Base-by-base conservation (phyloP, 441 rosid genomes). In the Eruca vesicaria region DNA sequence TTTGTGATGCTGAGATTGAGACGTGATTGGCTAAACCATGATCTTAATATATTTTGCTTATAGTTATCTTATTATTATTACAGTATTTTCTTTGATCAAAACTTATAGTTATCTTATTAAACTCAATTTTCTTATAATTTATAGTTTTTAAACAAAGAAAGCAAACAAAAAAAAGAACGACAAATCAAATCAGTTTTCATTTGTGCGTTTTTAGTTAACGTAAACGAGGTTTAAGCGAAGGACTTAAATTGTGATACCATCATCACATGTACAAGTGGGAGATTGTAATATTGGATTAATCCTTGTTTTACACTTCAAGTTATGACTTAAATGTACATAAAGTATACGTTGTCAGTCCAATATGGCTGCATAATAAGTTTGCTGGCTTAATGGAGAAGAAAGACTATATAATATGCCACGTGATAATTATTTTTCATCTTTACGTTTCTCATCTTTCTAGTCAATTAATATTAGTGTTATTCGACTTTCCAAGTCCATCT, bases 251-350 rank as follows among this genome's bases (percentile, higher is more conserved):
- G 41, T 9, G 2, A 50, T 62, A 57, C 15, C 69, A 69, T 63
- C 52, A 76, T 76, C 75, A 63, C 45, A 63, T 76, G 65, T n/a
- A 3, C 50, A 20, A 70, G 59, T 62, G 69, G 65, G 59, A 50
- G 56, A 50, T 50, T 50, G 56, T 16, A 48, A 8, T 50, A 6
- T 63, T 76, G 55, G 71, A 20, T n/a, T 63, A 63, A 76, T 76
- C 53, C 79, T 45, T 76, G 66, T 32, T 56, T 69, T 69, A 32
- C 50, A 76, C 75, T 76, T 76, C 75, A 76, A 69, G 66, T 55
- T 76, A 63, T 69, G 70, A 69, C 28, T 38, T 35, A 20, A 32
- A 45, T 12, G 32, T 10, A 64, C 5, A 55, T 38, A 43, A 23
- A 3, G 4, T 14, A 29, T 33, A 55, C 1, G 16, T 58, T 58